phyloP scores from a whole-genome alignment of 306 rosid genomes.

The Purshia tridentata region DNA sequence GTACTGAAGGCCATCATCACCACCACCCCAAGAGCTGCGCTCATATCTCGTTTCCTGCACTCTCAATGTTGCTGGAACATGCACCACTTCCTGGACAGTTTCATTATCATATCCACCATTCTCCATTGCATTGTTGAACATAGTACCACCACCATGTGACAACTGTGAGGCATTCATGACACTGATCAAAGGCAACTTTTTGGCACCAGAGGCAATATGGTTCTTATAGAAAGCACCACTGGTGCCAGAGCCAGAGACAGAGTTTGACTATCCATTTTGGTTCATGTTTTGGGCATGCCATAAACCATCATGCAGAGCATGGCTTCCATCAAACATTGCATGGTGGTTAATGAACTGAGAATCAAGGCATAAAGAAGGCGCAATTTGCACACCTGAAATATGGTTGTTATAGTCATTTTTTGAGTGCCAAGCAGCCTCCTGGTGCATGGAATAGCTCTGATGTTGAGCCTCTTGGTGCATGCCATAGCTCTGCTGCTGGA shows the following conservation, averaged over 20 bases:
- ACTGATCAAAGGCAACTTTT: background rate
- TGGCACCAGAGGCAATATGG: conserved; percentile 8
- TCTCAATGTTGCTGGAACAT: conserved; percentile 16
- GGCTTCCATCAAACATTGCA: conserved; percentile 10
- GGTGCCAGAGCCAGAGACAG: conserved; percentile 1
- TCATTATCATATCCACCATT: conserved; percentile 22
- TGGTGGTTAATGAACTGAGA: background rate
- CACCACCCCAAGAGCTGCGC: conserved; percentile 14
- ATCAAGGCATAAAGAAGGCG: background rate
- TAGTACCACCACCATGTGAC: background rate
- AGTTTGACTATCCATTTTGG: conserved; percentile 10
- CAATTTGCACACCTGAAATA: conserved; percentile 17
- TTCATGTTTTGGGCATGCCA: conserved; percentile 17
- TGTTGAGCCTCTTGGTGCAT: conserved; percentile 27
- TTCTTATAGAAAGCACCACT: conserved; percentile 1
- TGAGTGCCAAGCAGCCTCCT: conserved; percentile 31
- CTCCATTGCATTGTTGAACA: conserved; percentile 3
- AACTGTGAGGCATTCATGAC: conserved; percentile 1
- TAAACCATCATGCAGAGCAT: background rate
- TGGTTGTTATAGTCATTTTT: conserved; percentile 15
- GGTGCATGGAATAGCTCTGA: conserved; percentile 24
- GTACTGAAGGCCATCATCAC: background rate
- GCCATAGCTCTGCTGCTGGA: conserved; percentile 26
- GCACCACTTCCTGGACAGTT: conserved; percentile 16
- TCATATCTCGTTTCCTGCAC: conserved; percentile 34